Conservation (phyloP, 2,329 filamentous ascomycete species). For the Coniella lustricola region DNA sequence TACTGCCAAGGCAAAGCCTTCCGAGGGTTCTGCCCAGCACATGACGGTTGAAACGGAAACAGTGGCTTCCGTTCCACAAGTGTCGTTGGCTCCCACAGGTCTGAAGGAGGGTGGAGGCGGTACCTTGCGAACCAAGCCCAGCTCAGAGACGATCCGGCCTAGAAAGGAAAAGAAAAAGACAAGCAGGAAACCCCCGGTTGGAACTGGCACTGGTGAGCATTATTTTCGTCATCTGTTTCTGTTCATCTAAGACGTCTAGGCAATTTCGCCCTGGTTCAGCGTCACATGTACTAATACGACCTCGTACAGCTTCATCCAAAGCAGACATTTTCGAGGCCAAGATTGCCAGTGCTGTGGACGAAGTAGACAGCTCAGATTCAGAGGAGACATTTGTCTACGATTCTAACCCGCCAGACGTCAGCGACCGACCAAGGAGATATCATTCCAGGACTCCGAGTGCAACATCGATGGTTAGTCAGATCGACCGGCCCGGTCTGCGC, state of each 20-base stretch:
- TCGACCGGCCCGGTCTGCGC: constrained; percentile 52
- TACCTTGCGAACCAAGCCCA: constrained; percentile 78
- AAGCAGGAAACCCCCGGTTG: constrained; percentile 65
- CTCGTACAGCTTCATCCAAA: constrained; percentile 71
- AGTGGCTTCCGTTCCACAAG: constrained; percentile 82
- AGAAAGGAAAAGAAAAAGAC: constrained; percentile 86
- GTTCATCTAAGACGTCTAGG: too few relatives aligned
- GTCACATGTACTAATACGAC: constrained; percentile 38
- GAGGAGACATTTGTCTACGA: constrained; percentile 99
- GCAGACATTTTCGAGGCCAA: constrained; percentile 98
- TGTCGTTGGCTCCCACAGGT: constrained; percentile 61
- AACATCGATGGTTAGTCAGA: constrained; percentile 71
- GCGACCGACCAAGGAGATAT: constrained; percentile 63
- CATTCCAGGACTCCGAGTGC: constrained; percentile 93
- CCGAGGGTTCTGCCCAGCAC: constrained; percentile 71
- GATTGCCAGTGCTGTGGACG: constrained; percentile 90
- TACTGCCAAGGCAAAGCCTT: constrained; percentile 53
- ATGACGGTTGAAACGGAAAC: constrained; percentile 99
- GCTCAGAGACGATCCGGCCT: constrained; percentile 91
- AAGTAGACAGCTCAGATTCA: constrained; percentile 92
- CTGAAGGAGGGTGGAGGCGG: constrained; percentile 58
- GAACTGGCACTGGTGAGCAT: constrained; percentile 65
- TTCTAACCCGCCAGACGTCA: constrained; percentile 75
- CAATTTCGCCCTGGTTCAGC: constrained; percentile 31
- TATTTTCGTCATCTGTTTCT: constrained; percentile 17